phyloP scores from a whole-genome alignment of 768 basidiomycete genomes.

The Tylopilus subfusipes region DNA sequence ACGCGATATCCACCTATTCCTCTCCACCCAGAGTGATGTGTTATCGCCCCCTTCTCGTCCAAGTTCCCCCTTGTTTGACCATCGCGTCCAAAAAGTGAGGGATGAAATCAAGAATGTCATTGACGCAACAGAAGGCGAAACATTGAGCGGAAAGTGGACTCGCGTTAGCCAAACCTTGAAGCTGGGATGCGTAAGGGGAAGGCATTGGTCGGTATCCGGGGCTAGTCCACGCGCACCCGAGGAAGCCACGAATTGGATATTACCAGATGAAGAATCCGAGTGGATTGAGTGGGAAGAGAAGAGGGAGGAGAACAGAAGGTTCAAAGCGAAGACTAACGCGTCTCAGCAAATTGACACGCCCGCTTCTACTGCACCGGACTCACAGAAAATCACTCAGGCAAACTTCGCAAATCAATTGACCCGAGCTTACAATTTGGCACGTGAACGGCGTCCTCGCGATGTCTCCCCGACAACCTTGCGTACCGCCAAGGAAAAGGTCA shows the following conservation, averaged over 20 bases:
- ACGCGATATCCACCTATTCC: conserved; percentile 32
- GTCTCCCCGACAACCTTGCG: conserved; percentile 27
- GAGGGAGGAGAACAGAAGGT: conserved; percentile 18
- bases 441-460: conserved; percentile 1
- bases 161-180: conserved; percentile 38
- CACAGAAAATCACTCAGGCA: conserved; percentile 1
- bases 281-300: conserved; percentile 46
- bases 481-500: conserved; percentile 35
- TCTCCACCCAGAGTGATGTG: conserved; percentile 31
- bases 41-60: conserved; percentile 36
- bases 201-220: conserved; percentile 24
- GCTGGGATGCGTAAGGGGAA: conserved; percentile 39
- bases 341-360: conserved; percentile 5
- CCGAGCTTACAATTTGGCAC: conserved; percentile 1
- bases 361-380: conserved; percentile 2
- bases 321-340: conserved; percentile 15
- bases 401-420: background rate
- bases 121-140: conserved; percentile 34
- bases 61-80: conserved; percentile 28
- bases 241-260: conserved; percentile 29
- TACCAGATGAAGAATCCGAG: conserved; percentile 47
- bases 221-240: conserved; percentile 21
- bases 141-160: conserved; percentile 47
- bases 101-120: conserved; percentile 36
- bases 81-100: conserved; percentile 31